Evolutionary conservation across 805 yeast species (phyloP), one percentile per base, ranked within the genome.

Genomic region (Myxozyma neotropica): DNA sequence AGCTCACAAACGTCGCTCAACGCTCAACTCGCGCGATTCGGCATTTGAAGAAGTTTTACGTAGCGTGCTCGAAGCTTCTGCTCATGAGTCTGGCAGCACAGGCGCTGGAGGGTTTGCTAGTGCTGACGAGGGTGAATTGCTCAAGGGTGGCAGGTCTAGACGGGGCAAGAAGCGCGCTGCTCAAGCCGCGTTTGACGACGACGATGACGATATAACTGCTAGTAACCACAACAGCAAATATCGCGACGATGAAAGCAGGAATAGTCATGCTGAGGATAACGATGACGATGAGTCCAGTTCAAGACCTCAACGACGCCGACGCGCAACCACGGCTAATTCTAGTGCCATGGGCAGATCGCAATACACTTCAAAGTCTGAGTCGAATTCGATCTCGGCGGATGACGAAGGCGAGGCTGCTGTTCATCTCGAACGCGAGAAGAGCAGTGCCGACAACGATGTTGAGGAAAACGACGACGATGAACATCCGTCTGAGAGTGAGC

Each of bases 41-140:
- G 68, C 65, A 2, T 70, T 71, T 42, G 77, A 74, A 36, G 75
- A 73, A 50, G 73, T 73, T 10, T 68, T 77, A 46, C 74, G 74
- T 39, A 71, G 79, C 2, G 80, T 77, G 6, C 68, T 77, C 17
- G 76, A 75, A 61, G 77, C 75, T 52, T 69, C 74, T 19, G 74
- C 72, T 4, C 68, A 72, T 35, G 79, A 76, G 53, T 39, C 66
- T 29, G 49, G 46, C n/a, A 49, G 42, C 13, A 47, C 29, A 19
- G 44, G 35, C 21, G 46, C 21, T 19, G 29, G 17, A 33, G 26
- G 33, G 29, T 4, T 44, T 1, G 58, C 43, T 7, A 17, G 40
- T 21, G 47, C 38, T 29, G 55, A 42, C 19, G 47, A 45, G 21
- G 57, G 50, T 15, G 55, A 33, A 15, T 17, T 40, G 23, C 33